A percentile compares a stretch with the other conserved stretches of the same genome.
Conservation (phyloP, 352 stramenopile species). For the Phytophthora hybrid region DNA sequence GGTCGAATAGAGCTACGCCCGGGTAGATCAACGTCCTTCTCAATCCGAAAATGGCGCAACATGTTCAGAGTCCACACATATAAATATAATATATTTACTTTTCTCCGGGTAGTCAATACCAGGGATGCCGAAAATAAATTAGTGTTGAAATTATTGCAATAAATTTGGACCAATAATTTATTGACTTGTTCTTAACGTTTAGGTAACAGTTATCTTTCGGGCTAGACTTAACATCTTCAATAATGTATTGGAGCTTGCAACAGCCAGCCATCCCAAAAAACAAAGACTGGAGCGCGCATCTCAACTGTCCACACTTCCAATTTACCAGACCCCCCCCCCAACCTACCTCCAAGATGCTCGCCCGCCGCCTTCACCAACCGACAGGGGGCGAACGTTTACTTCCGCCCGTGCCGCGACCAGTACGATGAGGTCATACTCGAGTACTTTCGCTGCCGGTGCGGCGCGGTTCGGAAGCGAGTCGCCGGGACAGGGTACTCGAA, state of each 20-base stretch:
- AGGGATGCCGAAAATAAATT: no score
- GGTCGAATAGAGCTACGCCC: conserved; percentile 7
- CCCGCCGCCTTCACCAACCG: conserved; percentile 17
- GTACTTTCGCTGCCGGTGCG: conserved; percentile 19
- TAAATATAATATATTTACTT: conserved; percentile 24
- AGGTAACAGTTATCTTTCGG: no score
- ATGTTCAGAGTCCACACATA: conserved; percentile 32
- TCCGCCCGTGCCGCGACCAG: conserved; percentile 21
- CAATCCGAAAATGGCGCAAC: conserved; percentile 5
- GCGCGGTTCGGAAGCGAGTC: conserved; percentile 18
- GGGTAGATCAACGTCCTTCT: conserved; percentile 4
- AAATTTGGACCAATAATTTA: no score
- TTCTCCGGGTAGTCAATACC: conserved; percentile 5
- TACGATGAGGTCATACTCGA: conserved; percentile 25
- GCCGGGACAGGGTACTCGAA: conserved; percentile 13
- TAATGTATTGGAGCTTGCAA: no score
- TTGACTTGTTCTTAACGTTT: no score
- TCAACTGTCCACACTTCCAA: no score
- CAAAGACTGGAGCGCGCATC: no score
- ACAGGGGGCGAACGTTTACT: conserved; percentile 19
- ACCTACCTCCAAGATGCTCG: conserved; percentile 1
- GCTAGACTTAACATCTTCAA: no score
- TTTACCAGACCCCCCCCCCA: no score
- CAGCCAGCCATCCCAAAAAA: no score
- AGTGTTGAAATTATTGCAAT: conserved; percentile 26